Percentiles rank a stretch among this genome's conserved stretches.
These are phyloP conservation scores for Abrus pulchellus DNA, from an alignment of 306 rosid species.

Conservation along the genomic window DNA sequence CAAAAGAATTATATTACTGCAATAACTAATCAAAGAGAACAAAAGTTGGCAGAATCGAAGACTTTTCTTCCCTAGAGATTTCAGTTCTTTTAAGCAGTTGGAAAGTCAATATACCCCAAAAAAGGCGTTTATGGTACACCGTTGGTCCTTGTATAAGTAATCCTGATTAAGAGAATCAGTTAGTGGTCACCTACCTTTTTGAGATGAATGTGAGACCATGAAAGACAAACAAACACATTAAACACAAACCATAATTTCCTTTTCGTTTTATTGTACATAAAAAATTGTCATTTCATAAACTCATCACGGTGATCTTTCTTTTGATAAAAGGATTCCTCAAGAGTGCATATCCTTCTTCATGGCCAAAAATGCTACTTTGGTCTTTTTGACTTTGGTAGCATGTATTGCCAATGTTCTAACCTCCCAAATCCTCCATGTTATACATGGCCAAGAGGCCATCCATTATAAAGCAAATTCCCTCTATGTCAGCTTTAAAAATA, in stretches of 20 bases:
- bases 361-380: constrained; percentile 49
- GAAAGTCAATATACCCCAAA: background rate
- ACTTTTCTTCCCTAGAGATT: background rate
- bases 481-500: constrained; percentile 40
- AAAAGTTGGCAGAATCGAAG: background rate
- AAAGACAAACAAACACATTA: background rate
- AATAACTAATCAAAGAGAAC: background rate
- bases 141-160: background rate
- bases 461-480: constrained; percentile 54
- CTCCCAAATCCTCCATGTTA: background rate
- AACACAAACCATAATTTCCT: background rate
- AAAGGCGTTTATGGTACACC: background rate
- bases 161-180: background rate
- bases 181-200: background rate
- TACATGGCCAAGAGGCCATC: constrained; percentile 44
- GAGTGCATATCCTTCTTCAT: constrained; percentile 59
- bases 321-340: constrained; percentile 58
- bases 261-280: background rate
- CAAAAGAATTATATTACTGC: background rate
- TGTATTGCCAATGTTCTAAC: constrained; percentile 23
- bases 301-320: constrained; percentile 38
- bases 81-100: background rate
- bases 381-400: constrained; percentile 40
- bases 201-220: constrained; percentile 1
- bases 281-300: constrained; percentile 5